Evolutionary conservation across 768 basidiomycete species (phyloP).

Genomic region (Lactifluus hygrophoroides): DNA sequence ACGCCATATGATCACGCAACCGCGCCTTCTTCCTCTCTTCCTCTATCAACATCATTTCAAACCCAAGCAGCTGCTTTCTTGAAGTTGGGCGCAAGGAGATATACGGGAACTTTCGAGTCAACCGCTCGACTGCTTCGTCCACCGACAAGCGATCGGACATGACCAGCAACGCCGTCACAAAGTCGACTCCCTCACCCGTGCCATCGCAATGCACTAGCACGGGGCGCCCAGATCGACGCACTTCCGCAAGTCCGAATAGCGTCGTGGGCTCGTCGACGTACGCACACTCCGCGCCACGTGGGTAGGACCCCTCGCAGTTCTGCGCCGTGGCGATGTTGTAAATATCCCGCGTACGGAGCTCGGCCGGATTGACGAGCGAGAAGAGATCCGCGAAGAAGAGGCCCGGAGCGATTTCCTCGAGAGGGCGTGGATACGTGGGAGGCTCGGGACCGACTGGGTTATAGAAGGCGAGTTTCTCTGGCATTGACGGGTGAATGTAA

Average conservation of each 20-base stretch:
- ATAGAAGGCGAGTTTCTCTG: conserved; percentile 1
- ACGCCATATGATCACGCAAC: conserved; percentile 5
- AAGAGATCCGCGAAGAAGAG: conserved; percentile 16
- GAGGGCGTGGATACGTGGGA: conserved; percentile 10
- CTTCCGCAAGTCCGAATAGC: conserved; percentile 12
- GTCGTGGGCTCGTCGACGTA: conserved; percentile 15
- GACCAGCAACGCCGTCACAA: conserved; percentile 8
- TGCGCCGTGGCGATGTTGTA: conserved; percentile 13
- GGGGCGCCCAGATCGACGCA: conserved; percentile 10
- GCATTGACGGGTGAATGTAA: not conserved
- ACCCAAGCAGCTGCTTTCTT: conserved; percentile 3
- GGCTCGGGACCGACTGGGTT: conserved; percentile 7
- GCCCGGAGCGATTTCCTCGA: conserved; percentile 5
- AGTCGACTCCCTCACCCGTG: conserved; percentile 15
- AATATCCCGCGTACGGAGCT: conserved; percentile 1
- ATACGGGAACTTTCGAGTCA: conserved; percentile 5
- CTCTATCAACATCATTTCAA: conserved; percentile 17
- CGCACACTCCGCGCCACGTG: conserved; percentile 9
- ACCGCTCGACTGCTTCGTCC: conserved; percentile 3
- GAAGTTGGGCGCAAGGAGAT: conserved; percentile 6
- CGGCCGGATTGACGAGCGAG: conserved; percentile 9
- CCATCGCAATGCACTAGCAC: conserved; percentile 15
- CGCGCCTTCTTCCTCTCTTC: conserved; percentile 10
- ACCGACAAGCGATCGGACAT: conserved; percentile 10
- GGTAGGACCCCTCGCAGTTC: conserved; percentile 10